A percentile compares a stretch with the other conserved stretches of the same genome.
phyloP scores from a whole-genome alignment of 805 yeast species.

The Starmerella ratchasimensis region DNA sequence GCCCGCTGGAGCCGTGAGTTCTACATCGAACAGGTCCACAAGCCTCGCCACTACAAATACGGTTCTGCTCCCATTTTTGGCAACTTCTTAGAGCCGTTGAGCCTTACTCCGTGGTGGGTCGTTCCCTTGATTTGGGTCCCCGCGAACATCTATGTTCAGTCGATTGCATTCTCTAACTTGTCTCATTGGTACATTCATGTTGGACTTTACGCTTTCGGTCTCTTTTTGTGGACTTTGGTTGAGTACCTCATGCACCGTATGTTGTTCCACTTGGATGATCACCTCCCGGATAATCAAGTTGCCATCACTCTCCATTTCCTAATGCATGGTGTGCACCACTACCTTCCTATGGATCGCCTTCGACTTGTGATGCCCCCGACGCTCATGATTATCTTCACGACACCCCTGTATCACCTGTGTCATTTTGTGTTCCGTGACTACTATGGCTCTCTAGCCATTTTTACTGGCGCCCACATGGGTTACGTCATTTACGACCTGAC shows the following conservation, averaged over 20 bases:
- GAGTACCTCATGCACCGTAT: slow-evolving; percentile 85
- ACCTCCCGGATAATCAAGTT: slow-evolving; percentile 65
- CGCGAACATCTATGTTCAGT: slow-evolving; percentile 49
- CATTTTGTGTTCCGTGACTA: slow-evolving; percentile 58
- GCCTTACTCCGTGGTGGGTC: slow-evolving; percentile 89
- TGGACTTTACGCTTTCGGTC: slow-evolving; percentile 59
- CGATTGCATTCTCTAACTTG: slow-evolving; percentile 43
- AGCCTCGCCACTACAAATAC: slow-evolving; percentile 95
- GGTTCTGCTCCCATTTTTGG: slow-evolving; percentile 96
- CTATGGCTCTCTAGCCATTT: slow-evolving; percentile 77
- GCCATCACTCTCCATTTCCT: slow-evolving; percentile 76
- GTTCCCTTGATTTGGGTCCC: slow-evolving; percentile 85
- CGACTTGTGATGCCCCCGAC: slow-evolving; percentile 97
- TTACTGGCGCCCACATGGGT: slow-evolving; percentile 93
- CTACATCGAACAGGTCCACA: slow-evolving; percentile 88
- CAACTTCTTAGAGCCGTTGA: slow-evolving; percentile 80
- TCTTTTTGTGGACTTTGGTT: slow-evolving; percentile 82
- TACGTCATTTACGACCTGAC: slow-evolving; percentile 83
- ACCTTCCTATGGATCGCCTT: slow-evolving; percentile 87
- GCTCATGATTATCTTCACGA: slow-evolving; percentile 52
- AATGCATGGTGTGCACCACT: slow-evolving; percentile 93
- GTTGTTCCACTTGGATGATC: slow-evolving; percentile 79
- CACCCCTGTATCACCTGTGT: slow-evolving; percentile 70
- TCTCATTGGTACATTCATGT: slow-evolving; percentile 19
- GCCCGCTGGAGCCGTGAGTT: slow-evolving; percentile 74